Evolutionary conservation across 495 filamentous ascomycete genomes (phyloP), one percentile per base, ranked within the genome.

Genomic region (Gamarada debralockiae): DNA sequence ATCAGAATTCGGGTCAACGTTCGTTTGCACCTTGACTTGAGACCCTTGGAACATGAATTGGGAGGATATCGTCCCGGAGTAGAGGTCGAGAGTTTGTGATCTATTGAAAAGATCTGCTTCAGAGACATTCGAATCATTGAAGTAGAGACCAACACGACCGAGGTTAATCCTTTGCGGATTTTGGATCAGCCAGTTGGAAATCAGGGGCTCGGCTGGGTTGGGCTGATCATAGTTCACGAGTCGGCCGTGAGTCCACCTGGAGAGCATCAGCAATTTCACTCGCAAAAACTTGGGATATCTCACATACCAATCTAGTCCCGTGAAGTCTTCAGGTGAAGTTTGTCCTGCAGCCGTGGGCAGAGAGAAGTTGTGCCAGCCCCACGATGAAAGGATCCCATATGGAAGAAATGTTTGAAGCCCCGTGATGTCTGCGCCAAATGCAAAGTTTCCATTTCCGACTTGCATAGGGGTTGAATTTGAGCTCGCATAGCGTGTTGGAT

Each of bases 361-460:
- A 18, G 74, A 77, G 55, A 76, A 75, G 57, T 81, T 81, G 66
- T 81, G 76, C 77, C 76, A 81, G 7, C 75, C 73, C 75, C 74
- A 79, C 6, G 73, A 73, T 2, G 74, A 78, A 52, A 82, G 66
- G 5, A 71, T 81, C 37, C 69, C 75, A 58, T 79, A 81, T 14
- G 80, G 76, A 55, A 77, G 72, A 66, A 83, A 83, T 15, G 78
- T 84, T 64, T 84, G 78, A 29, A 79, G 61, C 2, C 77, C 76
- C 23, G 76, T 77, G 17, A 77, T 62, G 49, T 79, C 77, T n/a
- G 70, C 72, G 21, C 76, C 75, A 53, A 78, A 79, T 44, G 75
- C 75, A 49, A 80, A 77, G 58, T 79, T 73, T 6, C 77, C 75
- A 61, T 78, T 78, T 29, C 74, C 76, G 0, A 79, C 73, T 62